These are phyloP conservation scores for Leptographium flavum DNA, from an alignment of 2,329 filamentous ascomycete species.

Conservation along the genomic window DNA sequence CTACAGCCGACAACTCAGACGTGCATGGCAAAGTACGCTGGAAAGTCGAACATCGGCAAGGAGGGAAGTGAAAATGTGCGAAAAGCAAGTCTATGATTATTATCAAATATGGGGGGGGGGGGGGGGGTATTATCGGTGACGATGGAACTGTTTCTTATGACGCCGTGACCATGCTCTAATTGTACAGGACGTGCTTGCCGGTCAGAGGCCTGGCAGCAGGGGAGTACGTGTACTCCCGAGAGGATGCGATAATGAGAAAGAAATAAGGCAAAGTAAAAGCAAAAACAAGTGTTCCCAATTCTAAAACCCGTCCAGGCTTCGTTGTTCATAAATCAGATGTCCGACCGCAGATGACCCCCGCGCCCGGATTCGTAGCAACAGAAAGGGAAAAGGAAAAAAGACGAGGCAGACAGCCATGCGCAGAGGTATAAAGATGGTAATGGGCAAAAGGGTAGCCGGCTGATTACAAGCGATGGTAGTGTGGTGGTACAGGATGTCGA, in stretches of 20 bases:
- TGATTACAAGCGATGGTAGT: constrained; percentile 12
- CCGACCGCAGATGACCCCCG: background rate
- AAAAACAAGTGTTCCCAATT: background rate
- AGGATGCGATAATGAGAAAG: too few relatives aligned
- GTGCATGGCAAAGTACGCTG: too few relatives aligned
- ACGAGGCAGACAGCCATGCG: too few relatives aligned
- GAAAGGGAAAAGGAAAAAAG: background rate
- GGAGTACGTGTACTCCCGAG: background rate
- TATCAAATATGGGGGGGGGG: background rate
- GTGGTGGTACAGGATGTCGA: constrained; percentile 12
- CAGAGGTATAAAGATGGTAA: constrained; percentile 1
- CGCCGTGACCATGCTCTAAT: constrained; percentile 9
- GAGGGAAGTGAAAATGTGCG: too few relatives aligned
- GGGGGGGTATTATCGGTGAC: constrained; percentile 8
- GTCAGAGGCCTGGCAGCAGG: background rate
- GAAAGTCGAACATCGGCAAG: too few relatives aligned
- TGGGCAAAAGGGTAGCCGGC: background rate
- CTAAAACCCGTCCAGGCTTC: background rate
- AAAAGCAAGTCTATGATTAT: background rate
- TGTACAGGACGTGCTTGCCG: background rate
- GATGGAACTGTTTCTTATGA: constrained; percentile 4
- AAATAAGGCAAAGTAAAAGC: too few relatives aligned
- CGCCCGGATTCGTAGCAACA: background rate
- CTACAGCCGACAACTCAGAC: too few relatives aligned
- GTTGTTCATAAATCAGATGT: constrained; percentile 1